Evolutionary conservation across 2,329 filamentous ascomycete species (phyloP).

Genomic region (Didymella glomerata): DNA sequence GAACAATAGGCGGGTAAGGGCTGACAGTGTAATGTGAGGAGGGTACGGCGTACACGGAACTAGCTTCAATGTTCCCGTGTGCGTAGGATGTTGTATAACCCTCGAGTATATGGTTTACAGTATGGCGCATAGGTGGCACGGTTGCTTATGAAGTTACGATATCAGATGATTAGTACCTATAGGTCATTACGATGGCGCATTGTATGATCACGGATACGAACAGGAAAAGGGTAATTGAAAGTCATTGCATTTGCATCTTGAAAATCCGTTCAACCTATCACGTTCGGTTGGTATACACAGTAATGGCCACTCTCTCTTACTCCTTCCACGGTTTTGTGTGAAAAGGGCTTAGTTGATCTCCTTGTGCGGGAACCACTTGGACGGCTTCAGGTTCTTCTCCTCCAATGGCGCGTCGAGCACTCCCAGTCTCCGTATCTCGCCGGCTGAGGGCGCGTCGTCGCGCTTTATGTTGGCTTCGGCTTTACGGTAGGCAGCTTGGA

Average conservation of each 20-base stretch:
- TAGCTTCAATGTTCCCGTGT: neutral
- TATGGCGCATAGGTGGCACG: constrained; percentile 11
- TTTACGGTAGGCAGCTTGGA: constrained; percentile 87
- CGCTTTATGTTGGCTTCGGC: constrained; percentile 75
- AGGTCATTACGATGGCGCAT: neutral
- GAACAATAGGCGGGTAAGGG: neutral
- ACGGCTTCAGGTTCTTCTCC: constrained; percentile 64
- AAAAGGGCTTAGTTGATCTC: constrained; percentile 46
- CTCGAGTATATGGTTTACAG: constrained; percentile 5
- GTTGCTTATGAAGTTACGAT: constrained; percentile 23
- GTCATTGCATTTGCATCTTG: constrained; percentile 15
- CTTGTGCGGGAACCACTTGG: constrained; percentile 55
- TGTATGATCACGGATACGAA: neutral
- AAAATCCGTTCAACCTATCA: neutral
- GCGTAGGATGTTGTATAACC: constrained; percentile 7
- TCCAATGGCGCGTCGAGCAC: constrained; percentile 80
- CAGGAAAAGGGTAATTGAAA: constrained; percentile 8
- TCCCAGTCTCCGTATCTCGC: constrained; percentile 87
- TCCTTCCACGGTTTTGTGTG: neutral
- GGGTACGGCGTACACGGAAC: neutral
- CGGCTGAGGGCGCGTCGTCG: constrained; percentile 82
- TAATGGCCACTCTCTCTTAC: neutral
- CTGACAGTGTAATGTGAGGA: neutral
- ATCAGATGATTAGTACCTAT: constrained; percentile 10
- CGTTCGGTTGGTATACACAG: constrained; percentile 17